Base-by-base conservation (phyloP, 495 filamentous ascomycete species). In the Neurospora sp. region DNA sequence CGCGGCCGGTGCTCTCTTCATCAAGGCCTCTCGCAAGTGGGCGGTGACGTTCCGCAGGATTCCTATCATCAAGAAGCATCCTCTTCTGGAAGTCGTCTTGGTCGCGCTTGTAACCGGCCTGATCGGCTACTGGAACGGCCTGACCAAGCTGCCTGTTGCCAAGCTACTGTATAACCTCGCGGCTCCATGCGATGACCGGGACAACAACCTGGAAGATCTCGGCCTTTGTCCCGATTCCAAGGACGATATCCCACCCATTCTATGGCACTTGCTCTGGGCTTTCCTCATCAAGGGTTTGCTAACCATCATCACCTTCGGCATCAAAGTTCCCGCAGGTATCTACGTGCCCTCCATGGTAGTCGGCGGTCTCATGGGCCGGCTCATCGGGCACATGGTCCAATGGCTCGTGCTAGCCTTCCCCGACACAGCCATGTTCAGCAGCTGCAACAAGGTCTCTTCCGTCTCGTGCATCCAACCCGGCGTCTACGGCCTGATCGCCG, bases 281-380 rank as follows among this genome's bases (percentile, higher is more conserved):
- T 95, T 99, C 77, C 83, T 97, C 22, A 90, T 98, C 82, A 98
- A 98, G 81, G 92, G 91, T 45, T 79, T 96, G 53, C 82, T 99
- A 37, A 99, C 96, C 0, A 90, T 90, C 53, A 89, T 97, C 72
- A 96, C 94, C 0, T 97, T 97, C 79, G 94, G 94, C 1, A 93
- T 97, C 78, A 99, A 99, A 81, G 90, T 98, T 3, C 96, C 96
- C 10, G 93, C 94, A 3, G 96, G 96, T 40, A 98, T 99, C 73
- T 99, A 98, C 76, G 94, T 99, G 0, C 96, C 96, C 4, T 96
- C 93, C 75, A 99, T 99, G 96, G 96, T 99, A 40, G 93, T 97
- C 68, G 96, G 96, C 72, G 96, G 96, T 78, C 84, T 99, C 48
- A 90, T 97, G 85, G 96, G 96, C 40, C 91, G 96, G 3, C 88